These are phyloP conservation scores for Musa beccarii DNA, from an alignment of 176 grass and related monocot species.

Conservation along the genomic window DNA sequence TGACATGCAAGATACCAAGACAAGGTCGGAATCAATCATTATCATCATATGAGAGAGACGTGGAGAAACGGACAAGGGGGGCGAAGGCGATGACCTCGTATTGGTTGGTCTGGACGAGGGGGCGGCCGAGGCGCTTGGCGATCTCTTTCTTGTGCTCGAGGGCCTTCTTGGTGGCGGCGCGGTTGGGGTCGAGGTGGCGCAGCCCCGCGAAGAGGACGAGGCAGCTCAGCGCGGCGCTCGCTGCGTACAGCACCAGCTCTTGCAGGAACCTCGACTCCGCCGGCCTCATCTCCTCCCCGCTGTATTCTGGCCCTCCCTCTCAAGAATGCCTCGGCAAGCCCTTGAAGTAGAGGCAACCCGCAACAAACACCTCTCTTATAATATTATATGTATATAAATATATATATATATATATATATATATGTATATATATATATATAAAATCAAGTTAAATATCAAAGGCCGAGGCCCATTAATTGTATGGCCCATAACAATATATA, in stretches of 20 bases:
- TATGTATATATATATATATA: too few relatives aligned
- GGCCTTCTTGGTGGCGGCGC: conserved; percentile 74
- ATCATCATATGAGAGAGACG: not conserved
- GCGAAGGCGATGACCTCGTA: conserved; percentile 47
- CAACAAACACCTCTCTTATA: too few relatives aligned
- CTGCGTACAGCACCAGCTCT: conserved; percentile 89
- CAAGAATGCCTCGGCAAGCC: not conserved
- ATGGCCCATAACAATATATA: too few relatives aligned
- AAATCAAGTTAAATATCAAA: too few relatives aligned
- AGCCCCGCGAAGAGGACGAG: conserved; percentile 95
- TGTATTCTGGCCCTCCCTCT: not conserved
- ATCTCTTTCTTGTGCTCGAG: conserved; percentile 98
- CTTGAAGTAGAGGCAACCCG: too few relatives aligned
- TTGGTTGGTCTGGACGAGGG: conserved; percentile 80
- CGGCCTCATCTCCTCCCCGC: conserved; percentile 33
- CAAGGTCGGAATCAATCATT: not conserved
- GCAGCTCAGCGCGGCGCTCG: conserved; percentile 77
- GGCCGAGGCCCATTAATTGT: too few relatives aligned
- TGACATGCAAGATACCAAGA: not conserved
- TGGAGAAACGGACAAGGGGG: not conserved
- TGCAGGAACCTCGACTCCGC: conserved; percentile 69
- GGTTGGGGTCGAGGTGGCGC: conserved; percentile 91
- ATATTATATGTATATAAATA: too few relatives aligned
- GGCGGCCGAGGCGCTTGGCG: conserved; percentile 84
- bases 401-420: too few relatives aligned